A percentile compares a stretch with the other conserved stretches of the same genome.
Evolutionary conservation across 2,329 filamentous ascomycete genomes (phyloP).

Genomic region (Cercospora canescens): DNA sequence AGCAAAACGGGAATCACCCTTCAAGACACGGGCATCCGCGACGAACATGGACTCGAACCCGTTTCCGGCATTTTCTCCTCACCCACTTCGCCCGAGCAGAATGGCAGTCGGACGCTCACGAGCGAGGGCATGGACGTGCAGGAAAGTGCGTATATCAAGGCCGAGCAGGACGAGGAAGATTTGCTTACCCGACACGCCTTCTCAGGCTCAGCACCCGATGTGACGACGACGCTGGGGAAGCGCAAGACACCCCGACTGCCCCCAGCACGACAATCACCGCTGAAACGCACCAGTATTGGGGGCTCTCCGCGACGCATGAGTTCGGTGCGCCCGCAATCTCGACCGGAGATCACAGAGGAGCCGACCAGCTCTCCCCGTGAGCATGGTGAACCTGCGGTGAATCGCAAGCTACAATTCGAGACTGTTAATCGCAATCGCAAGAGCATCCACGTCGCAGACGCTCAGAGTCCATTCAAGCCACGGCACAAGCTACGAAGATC

Average conservation of each 20-base stretch:
- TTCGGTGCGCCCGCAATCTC: slow-evolving; percentile 51
- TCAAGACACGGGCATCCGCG: slow-evolving; percentile 74
- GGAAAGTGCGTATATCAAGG: slow-evolving; percentile 53
- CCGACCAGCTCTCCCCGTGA: slow-evolving; percentile 15
- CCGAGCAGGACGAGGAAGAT: slow-evolving; percentile 1
- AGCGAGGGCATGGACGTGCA: slow-evolving; percentile 56
- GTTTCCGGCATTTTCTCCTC: slow-evolving; percentile 88
- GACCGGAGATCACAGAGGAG: slow-evolving; percentile 15
- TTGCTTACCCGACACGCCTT: slow-evolving; percentile 20
- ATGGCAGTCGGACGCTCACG: slow-evolving; percentile 25
- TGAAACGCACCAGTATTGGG: slow-evolving; percentile 60
- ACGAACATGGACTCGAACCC: slow-evolving; percentile 90
- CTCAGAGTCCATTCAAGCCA: slow-evolving; percentile 36
- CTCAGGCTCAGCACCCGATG: slow-evolving; percentile 53
- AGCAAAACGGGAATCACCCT: slow-evolving; percentile 90
- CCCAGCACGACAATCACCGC: slow-evolving; percentile 57
- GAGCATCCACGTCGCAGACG: slow-evolving; percentile 31
- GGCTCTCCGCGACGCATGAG: slow-evolving; percentile 63
- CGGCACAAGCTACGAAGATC: slow-evolving; percentile 31
- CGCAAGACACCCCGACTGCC: slow-evolving; percentile 49
- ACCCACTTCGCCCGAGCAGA: slow-evolving; percentile 54
- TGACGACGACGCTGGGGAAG: slow-evolving; percentile 43
- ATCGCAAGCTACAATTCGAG: slow-evolving; percentile 36
- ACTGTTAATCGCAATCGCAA: slow-evolving; percentile 27
- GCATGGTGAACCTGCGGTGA: slow-evolving; percentile 29